A percentile compares a stretch with the other conserved stretches of the same genome.
These are phyloP conservation scores for Poterioochromonas sp. DNA, from an alignment of 352 stramenopile genomes.

Conservation along the genomic window DNA sequence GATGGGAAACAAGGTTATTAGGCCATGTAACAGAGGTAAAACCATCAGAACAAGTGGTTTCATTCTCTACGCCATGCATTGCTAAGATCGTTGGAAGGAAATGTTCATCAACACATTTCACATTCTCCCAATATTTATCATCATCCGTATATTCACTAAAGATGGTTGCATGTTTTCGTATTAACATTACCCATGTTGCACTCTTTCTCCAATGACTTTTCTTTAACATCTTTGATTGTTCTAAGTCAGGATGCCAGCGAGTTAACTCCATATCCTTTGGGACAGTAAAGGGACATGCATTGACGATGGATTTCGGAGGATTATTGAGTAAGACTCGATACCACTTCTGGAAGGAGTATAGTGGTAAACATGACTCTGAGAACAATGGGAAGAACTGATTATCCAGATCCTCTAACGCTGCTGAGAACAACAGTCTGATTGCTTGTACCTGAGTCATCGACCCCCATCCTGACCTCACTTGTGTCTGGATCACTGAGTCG, in stretches of 20 bases:
- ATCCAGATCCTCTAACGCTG: neutral
- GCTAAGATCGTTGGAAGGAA: neutral
- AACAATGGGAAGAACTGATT: constrained; percentile 1
- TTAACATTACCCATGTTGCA: neutral
- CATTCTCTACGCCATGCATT: neutral
- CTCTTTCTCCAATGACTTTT: neutral
- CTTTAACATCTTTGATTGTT: neutral
- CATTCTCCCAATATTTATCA: neutral
- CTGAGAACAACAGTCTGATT: neutral
- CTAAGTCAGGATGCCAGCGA: neutral
- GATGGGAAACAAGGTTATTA: neutral
- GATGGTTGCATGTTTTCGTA: constrained; percentile 1
- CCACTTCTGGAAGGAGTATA: neutral
- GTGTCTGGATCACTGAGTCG: neutral
- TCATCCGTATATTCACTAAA: neutral
- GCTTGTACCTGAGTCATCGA: neutral
- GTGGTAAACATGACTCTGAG: neutral
- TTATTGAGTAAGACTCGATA: neutral
- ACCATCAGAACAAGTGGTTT: constrained; percentile 22
- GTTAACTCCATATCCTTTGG: neutral
- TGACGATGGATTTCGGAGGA: neutral
- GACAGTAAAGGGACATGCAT: neutral
- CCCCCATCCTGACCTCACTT: neutral
- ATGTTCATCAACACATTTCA: constrained; percentile 8
- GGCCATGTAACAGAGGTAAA: neutral